A percentile compares a stretch with the other conserved stretches of the same genome.
Conservation (phyloP, 192 early-diverging fungal species). For the Pilaira anomala region DNA sequence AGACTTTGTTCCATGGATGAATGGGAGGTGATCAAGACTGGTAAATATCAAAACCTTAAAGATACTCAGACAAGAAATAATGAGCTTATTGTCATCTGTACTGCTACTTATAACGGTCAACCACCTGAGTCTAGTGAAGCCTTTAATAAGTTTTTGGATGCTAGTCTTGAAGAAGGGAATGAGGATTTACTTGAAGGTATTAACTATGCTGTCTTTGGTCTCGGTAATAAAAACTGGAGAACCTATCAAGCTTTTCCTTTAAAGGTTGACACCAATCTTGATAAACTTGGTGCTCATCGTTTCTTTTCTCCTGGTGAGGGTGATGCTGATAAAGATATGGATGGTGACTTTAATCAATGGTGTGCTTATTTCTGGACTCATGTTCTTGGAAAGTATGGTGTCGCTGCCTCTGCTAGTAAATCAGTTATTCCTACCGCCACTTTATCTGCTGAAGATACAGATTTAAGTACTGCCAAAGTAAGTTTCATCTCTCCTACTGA, state of each 20-base stretch:
- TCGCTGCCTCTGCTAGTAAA: neutral
- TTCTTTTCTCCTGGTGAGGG: constrained; percentile 41
- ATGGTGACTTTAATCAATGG: constrained; percentile 37
- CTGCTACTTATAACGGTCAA: constrained; percentile 36
- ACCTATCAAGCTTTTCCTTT: constrained; percentile 57
- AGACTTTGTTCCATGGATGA: constrained; percentile 39
- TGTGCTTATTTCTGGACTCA: constrained; percentile 30
- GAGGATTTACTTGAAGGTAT: constrained; percentile 32
- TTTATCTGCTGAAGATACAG: neutral
- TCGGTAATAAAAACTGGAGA: constrained; percentile 58
- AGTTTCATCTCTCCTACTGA: constrained; percentile 18
- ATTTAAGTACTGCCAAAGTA: constrained; percentile 11
- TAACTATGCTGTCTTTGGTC: constrained; percentile 54
- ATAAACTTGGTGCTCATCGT: constrained; percentile 45
- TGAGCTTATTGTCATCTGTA: constrained; percentile 32
- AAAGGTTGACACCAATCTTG: constrained; percentile 40
- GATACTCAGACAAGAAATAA: neutral
- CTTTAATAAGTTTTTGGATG: constrained; percentile 37
- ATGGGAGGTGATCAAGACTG: constrained; percentile 33
- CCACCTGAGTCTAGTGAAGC: constrained; percentile 54
- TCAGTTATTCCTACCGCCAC: constrained; percentile 15
- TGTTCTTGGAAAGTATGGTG: constrained; percentile 10
- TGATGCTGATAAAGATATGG: constrained; percentile 49
- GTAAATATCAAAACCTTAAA: constrained; percentile 16
- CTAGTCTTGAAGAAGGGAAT: neutral